Evolutionary conservation across 345 rosid genomes (phyloP).

Genomic region (Anacardium occidentale): DNA sequence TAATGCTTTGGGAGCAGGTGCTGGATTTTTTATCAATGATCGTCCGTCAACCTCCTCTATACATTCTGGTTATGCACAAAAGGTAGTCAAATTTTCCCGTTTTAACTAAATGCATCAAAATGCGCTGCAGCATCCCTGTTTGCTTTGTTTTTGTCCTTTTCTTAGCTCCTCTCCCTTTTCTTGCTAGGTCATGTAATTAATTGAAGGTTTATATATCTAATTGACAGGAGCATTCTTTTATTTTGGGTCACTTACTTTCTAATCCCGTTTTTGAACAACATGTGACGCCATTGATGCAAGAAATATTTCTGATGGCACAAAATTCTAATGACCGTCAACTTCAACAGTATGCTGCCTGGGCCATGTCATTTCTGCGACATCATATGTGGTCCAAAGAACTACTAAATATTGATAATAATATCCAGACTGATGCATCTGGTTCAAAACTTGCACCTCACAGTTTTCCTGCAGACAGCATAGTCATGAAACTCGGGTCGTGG

Average conservation of each 20-base stretch:
- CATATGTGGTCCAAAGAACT: constrained; percentile 57
- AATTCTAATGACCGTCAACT: constrained; percentile 62
- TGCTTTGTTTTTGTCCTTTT: not conserved
- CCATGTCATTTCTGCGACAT: constrained; percentile 68
- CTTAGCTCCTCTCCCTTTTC: not conserved
- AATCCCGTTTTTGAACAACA: constrained; percentile 50
- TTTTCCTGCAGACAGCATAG: constrained; percentile 62
- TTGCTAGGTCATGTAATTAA: constrained; percentile 13
- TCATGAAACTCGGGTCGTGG: constrained; percentile 68
- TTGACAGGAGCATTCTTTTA: constrained; percentile 58
- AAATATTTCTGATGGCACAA: constrained; percentile 79
- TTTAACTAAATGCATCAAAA: not conserved
- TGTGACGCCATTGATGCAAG: constrained; percentile 67
- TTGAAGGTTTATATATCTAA: constrained; percentile 25
- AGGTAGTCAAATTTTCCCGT: constrained; percentile 37
- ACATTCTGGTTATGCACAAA: constrained; percentile 38
- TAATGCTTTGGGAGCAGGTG: constrained; percentile 79
- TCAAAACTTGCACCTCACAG: constrained; percentile 44
- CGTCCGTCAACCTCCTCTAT: constrained; percentile 41
- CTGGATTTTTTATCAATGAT: constrained; percentile 57
- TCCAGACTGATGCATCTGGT: constrained; percentile 35
- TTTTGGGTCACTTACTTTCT: constrained; percentile 58
- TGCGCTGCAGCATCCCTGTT: not conserved
- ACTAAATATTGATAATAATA: constrained; percentile 24
- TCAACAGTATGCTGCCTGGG: constrained; percentile 86